Base-by-base conservation (phyloP, 2,329 filamentous ascomycete species). In the Phialocephala sp. region DNA sequence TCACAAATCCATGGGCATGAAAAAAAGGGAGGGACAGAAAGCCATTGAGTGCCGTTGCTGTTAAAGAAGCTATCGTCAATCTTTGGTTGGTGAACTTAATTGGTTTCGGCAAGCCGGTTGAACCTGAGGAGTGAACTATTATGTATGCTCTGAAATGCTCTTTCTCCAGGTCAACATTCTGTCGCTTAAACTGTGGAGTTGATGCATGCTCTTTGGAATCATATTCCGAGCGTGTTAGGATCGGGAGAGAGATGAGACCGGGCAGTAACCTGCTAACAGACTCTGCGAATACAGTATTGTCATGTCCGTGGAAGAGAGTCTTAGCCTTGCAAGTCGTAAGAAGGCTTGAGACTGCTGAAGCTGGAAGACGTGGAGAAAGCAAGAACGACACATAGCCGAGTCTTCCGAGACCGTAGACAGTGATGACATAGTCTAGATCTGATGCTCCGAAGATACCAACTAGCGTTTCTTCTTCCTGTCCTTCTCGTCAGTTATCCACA, bases 151-250 rank as follows among this genome's bases (percentile, higher is more conserved):
- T 41, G 37, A 41, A 18, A 41, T 41, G 9, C 15, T 41, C 37
- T 41, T 41, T 41, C 37, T 41, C 37, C 3, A 41, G 15, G 37
- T 41, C 9, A 3, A 41, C 9, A 41, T 41, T 41, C 37, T 41
- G 9, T 41, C 37, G 9, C 15, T 41, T 75, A 35, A 79, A 59
- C 41, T 5, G 37, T 41, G 37, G 37, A 18, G 37, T 41, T 12
- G 37, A 41, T 11, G 4, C n/a, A n/a, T 27, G 9, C 8, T 76
- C 54, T 14, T 52, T 63, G 0, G 72, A 68, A 24, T 73, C 41
- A 11, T 67, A 64, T 37, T 69, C 64, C 39, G 37, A 41, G 37
- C 37, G 37, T 41, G 9, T 5, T 2, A 41, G 15, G 37, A 41
- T 41, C 11, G 37, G 37, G 3, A 41, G 37, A 12, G 37, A 41